These are phyloP conservation scores for Vicia sativa DNA, from an alignment of 306 rosid genomes.

Conservation along the genomic window DNA sequence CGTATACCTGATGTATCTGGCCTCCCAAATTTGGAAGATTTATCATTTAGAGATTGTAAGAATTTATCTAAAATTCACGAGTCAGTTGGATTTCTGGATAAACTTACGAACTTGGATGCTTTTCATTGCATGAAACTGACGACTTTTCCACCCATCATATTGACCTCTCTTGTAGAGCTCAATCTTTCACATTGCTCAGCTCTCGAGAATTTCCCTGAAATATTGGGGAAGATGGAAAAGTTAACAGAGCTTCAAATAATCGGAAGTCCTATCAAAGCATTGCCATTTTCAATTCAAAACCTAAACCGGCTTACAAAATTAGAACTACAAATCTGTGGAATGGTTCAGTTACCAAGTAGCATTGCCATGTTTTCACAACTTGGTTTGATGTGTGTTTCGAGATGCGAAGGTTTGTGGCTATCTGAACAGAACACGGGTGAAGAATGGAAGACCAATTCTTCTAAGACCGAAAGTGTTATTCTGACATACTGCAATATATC, in stretches of 20 bases:
- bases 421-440: background rate
- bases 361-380: slow-evolving; percentile 4
- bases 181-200: background rate
- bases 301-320: background rate
- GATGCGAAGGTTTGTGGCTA: background rate
- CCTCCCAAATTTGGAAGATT: background rate
- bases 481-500: background rate
- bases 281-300: slow-evolving; percentile 16
- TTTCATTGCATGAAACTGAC: background rate
- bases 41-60: background rate
- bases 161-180: background rate
- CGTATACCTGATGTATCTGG: background rate
- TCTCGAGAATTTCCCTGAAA: background rate
- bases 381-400: background rate
- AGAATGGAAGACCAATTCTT: background rate
- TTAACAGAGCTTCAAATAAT: background rate
- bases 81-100: slow-evolving; percentile 1
- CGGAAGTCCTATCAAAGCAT: background rate
- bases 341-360: slow-evolving; percentile 21
- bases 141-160: background rate
- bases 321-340: slow-evolving; percentile 1
- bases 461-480: background rate
- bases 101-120: slow-evolving; percentile 8
- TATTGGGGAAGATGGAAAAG: slow-evolving; percentile 16
- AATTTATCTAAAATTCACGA: background rate